Percentiles rank a stretch among this genome's conserved stretches.
phyloP scores from a whole-genome alignment of 2,329 filamentous ascomycete genomes.

The Plectosphaerella plurivora region DNA sequence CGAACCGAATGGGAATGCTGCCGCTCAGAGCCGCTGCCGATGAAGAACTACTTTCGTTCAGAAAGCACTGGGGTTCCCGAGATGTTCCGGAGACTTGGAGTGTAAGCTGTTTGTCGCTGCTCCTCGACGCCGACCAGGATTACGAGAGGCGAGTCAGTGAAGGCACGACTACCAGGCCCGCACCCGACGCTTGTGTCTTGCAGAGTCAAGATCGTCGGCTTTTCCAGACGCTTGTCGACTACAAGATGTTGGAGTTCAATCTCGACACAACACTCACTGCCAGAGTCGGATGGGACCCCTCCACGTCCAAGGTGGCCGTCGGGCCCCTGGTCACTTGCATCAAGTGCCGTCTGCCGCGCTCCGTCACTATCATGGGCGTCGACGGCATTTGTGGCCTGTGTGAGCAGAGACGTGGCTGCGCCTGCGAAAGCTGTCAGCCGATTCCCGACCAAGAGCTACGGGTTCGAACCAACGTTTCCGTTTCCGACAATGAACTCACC shows the following conservation, averaged over 20 bases:
- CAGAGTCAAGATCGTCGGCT: conserved; percentile 29
- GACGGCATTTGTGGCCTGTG: conserved; percentile 37
- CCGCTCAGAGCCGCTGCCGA: conserved; percentile 34
- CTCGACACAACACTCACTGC: conserved; percentile 37
- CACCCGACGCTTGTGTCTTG: conserved; percentile 20
- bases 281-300: conserved; percentile 38
- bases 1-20: conserved; percentile 41
- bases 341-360: conserved; percentile 38
- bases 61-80: conserved; percentile 40
- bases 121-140: conserved; percentile 40
- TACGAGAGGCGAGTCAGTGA: conserved; percentile 21
- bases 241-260: conserved; percentile 41
- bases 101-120: conserved; percentile 34
- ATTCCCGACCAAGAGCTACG: conserved; percentile 16
- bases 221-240: conserved; percentile 39
- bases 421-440: conserved; percentile 14
- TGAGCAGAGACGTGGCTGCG: conserved; percentile 12
- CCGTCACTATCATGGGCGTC: conserved; percentile 42
- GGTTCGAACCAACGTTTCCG: conserved; percentile 21
- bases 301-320: conserved; percentile 35
- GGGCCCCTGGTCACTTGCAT: conserved; percentile 37
- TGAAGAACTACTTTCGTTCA: conserved; percentile 33
- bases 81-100: conserved; percentile 47
- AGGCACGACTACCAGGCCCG: conserved; percentile 12
- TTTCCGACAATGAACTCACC: conserved; percentile 23